phyloP scores from a whole-genome alignment of 164 flowering plant species.

The Buxus sempervirens region DNA sequence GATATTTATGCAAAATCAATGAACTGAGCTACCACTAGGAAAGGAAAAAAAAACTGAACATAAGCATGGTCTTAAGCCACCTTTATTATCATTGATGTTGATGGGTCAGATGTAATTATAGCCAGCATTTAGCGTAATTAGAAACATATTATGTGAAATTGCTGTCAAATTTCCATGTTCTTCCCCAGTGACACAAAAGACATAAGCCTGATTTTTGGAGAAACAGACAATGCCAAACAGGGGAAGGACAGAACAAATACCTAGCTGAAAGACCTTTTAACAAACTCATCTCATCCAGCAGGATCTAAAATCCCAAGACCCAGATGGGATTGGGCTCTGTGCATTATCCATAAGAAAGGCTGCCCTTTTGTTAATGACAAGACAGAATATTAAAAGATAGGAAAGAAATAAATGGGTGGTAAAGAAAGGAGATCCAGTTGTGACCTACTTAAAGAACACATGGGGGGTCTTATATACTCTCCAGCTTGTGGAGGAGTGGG shows the following conservation, averaged over 20 bases:
- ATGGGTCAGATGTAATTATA: background rate
- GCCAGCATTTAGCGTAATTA: background rate
- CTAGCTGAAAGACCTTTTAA: slow-evolving; percentile 20
- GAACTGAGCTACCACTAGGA: background rate
- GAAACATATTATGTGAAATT: background rate
- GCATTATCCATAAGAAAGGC: slow-evolving; percentile 23
- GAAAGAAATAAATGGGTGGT: slow-evolving; percentile 12
- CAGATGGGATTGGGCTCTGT: slow-evolving; percentile 36
- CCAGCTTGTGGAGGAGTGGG: slow-evolving; percentile 23
- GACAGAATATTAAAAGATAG: slow-evolving; percentile 28
- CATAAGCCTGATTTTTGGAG: slow-evolving; percentile 25
- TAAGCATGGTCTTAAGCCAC: background rate
- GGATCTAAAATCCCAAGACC: slow-evolving; percentile 27
- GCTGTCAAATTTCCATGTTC: background rate
- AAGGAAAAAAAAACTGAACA: background rate
- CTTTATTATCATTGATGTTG: background rate
- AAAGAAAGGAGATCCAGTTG: slow-evolving; percentile 3
- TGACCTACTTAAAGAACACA: slow-evolving; percentile 25
- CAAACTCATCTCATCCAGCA: slow-evolving; percentile 26
- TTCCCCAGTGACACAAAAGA: slow-evolving; percentile 18
- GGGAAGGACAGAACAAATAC: slow-evolving; percentile 8
- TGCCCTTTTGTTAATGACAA: slow-evolving; percentile 32
- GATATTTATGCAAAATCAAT: too few species aligned
- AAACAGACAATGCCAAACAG: slow-evolving; percentile 18
- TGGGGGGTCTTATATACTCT: slow-evolving; percentile 23